Base-by-base conservation (phyloP, 2,329 filamentous ascomycete species). In the Fusarium illudens region DNA sequence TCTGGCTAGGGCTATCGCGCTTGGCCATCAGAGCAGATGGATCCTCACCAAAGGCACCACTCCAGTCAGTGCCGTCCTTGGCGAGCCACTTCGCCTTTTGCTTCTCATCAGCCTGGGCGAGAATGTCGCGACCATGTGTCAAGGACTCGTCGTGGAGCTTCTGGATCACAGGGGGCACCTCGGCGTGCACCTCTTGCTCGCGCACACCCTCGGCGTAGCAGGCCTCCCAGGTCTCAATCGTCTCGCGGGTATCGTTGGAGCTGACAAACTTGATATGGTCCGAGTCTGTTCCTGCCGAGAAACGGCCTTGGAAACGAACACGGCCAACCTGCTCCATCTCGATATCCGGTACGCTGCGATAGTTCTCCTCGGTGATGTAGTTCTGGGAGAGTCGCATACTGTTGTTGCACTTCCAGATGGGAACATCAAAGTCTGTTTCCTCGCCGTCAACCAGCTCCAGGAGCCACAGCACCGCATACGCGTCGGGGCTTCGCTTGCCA, bases 171-270 rank as follows among this genome's bases (percentile, higher is more conserved):
- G 89, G 87, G 0, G 94, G 92, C 0, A 97, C 83, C 73, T 96
- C 91, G 22, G 89, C 86, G 10, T 86, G 82, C 1, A 97, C 93
- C 27, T 88, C 86, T 58, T 89, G 86, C 13, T 84, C 80, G 3
- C 96, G 89, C 0, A 97, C 92, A 12, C 95, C 95, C 78, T 98
- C 94, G 0, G 93, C 89, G 37, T 91, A 88, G 77, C 95, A 97
- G 1, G 94, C 92, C 78, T 97, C 94, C 93, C 94, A 98, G 0
- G 91, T 92, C 80, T 98, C 95, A 68, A 93, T 97, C 0, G 94
- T 97, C 82, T 98, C 96, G 30, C 95, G 90, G 1, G 91, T 90
- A 76, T 97, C 90, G 73, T 97, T 97, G 78, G 96, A 92, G 49
- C 89, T 87, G 20, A 97, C 90, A 71, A 97, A 97, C 2, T 84